Percentiles rank a stretch among this genome's conserved stretches.
These are phyloP conservation scores for Raddia distichophylla DNA, from an alignment of 176 grass and related monocot species.

Conservation along the genomic window DNA sequence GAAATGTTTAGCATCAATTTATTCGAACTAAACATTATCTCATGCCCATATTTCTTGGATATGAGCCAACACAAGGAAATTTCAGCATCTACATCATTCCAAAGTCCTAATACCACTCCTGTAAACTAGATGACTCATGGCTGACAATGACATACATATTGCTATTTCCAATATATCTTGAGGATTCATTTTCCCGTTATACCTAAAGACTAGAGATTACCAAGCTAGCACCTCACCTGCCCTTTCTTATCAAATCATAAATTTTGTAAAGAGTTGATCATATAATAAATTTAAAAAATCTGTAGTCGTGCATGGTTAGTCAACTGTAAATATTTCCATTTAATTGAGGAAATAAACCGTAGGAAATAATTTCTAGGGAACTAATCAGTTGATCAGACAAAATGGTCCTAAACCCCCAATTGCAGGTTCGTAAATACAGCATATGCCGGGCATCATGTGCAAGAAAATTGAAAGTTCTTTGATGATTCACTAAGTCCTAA, in stretches of 20 bases:
- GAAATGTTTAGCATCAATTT: neutral
- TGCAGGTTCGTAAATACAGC: neutral
- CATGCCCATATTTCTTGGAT: constrained; percentile 4
- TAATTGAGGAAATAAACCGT: neutral
- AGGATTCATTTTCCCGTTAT: neutral
- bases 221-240: neutral
- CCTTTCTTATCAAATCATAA: neutral
- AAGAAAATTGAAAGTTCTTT: neutral
- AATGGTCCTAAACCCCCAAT: constrained; percentile 25
- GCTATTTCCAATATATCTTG: neutral
- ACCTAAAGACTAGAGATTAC: neutral
- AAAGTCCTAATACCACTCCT: neutral
- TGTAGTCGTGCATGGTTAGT: neutral
- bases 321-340: constrained; percentile 15
- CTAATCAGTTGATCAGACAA: constrained; percentile 15
- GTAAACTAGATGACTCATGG: neutral
- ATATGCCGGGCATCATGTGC: neutral
- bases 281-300: neutral
- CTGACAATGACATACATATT: neutral
- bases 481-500: neutral
- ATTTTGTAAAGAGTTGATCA: neutral
- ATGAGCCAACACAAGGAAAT: neutral
- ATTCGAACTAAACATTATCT: neutral
- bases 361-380: neutral
- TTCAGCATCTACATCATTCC: neutral